These are phyloP conservation scores for Flaveria bidentis DNA, from an alignment of 129 eudicot genomes.

Conservation along the genomic window DNA sequence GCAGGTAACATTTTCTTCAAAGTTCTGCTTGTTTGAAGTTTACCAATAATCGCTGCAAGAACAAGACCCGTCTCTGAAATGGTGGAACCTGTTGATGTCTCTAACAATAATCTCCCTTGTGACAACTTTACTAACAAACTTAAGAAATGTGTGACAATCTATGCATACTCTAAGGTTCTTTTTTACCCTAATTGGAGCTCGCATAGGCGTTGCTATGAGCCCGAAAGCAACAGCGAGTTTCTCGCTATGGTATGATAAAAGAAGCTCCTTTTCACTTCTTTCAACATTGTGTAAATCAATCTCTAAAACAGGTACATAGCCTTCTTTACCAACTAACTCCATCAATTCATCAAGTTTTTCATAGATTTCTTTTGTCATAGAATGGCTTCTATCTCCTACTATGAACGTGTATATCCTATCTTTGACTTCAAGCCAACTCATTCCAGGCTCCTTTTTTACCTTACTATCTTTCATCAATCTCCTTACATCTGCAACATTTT, in stretches of 20 bases:
- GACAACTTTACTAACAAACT: constrained; percentile 66
- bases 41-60: constrained; percentile 91
- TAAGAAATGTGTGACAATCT: constrained; percentile 87
- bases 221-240: constrained; percentile 95
- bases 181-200: constrained; percentile 78
- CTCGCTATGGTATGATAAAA: constrained; percentile 77
- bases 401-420: constrained; percentile 68
- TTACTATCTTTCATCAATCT: constrained; percentile 65
- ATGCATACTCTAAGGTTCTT: constrained; percentile 80
- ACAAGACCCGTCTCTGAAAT: constrained; percentile 74
- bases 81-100: constrained; percentile 80
- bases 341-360: constrained; percentile 65
- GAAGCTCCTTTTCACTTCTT: constrained; percentile 64
- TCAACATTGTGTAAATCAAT: constrained; percentile 75
- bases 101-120: constrained; percentile 67
- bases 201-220: constrained; percentile 61
- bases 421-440: constrained; percentile 92
- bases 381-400: constrained; percentile 76
- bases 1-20: neutral
- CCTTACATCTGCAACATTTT: constrained; percentile 60
- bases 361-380: constrained; percentile 60
- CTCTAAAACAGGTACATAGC: constrained; percentile 76
- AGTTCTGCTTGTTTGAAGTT: neutral
- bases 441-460: constrained; percentile 87
- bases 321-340: constrained; percentile 54